A percentile compares a stretch with the other conserved stretches of the same genome.
Evolutionary conservation across 2,329 filamentous ascomycete genomes (phyloP).

Genomic region (Alternaria dauci): DNA sequence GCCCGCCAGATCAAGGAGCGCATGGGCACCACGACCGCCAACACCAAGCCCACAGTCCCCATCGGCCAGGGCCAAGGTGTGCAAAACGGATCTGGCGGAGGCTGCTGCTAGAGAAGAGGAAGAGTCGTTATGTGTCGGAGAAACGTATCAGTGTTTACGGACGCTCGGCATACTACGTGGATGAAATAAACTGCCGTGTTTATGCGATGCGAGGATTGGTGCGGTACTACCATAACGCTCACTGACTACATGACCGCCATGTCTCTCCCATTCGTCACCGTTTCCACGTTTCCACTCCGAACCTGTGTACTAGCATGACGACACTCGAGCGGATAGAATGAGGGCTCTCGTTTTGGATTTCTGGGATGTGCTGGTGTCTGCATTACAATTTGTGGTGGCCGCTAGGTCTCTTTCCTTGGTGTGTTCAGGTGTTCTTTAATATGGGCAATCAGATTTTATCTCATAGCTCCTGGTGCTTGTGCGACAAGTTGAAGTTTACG

Average conservation of each 20-base stretch:
- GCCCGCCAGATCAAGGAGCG: constrained; percentile 99
- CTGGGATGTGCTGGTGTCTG: constrained; percentile 33
- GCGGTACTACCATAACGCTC: constrained; percentile 39
- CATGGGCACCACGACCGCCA: constrained; percentile 96
- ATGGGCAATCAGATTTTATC: constrained; percentile 34
- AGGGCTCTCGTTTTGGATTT: constrained; percentile 44
- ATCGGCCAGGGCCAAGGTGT: constrained; percentile 95
- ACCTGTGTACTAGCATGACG: constrained; percentile 39
- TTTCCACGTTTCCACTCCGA: constrained; percentile 27
- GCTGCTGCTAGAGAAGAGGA: constrained; percentile 78
- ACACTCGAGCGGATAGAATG: constrained; percentile 33
- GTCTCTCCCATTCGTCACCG: constrained; percentile 27
- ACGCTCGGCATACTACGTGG: constrained; percentile 38
- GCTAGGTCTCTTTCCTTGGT: constrained; percentile 31
- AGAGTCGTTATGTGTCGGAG: constrained; percentile 18
- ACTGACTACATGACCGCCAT: constrained; percentile 34
- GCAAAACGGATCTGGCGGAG: constrained; percentile 81
- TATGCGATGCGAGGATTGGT: constrained; percentile 31
- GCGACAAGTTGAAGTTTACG: not conserved
- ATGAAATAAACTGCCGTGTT: constrained; percentile 35
- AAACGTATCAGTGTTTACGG: constrained; percentile 22
- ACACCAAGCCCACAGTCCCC: constrained; percentile 98
- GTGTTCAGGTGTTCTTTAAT: constrained; percentile 39
- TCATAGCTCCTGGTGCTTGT: constrained; percentile 10
- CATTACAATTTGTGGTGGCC: constrained; percentile 43